Percentiles rank a stretch among this genome's conserved stretches.
Evolutionary conservation across 2,329 filamentous ascomycete genomes (phyloP).

Genomic region (Macrophomina phaseolina): DNA sequence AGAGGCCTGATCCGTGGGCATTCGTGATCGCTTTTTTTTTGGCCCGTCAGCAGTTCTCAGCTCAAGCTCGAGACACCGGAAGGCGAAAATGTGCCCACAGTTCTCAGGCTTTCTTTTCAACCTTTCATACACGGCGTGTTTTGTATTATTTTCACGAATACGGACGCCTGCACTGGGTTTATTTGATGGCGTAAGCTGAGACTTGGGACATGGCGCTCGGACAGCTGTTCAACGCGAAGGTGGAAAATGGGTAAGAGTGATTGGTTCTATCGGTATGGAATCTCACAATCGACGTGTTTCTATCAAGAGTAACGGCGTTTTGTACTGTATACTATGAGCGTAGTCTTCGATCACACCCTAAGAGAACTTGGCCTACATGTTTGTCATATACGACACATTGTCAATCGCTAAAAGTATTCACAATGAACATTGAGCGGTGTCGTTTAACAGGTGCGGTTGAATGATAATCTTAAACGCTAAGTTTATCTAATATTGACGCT

Average conservation of each 20-base stretch:
- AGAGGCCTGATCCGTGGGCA: neutral
- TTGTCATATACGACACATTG: too few species aligned
- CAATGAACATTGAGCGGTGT: neutral
- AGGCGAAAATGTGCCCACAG: neutral
- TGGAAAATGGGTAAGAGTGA: neutral
- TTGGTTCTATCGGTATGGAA: neutral
- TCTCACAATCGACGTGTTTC: neutral
- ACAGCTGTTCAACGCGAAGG: neutral
- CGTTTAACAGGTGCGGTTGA: neutral
- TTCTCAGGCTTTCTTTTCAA: neutral
- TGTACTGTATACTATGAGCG: neutral
- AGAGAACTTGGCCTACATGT: too few species aligned
- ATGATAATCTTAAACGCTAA: neutral
- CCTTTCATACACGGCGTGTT: neutral
- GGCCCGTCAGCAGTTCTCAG: neutral
- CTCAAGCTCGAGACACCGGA: constrained; percentile 11
- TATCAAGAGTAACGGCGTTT: neutral
- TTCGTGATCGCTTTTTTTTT: neutral
- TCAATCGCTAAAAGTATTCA: too few species aligned
- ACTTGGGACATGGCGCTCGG: constrained; percentile 4
- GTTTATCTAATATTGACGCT: neutral
- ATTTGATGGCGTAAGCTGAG: constrained; percentile 3
- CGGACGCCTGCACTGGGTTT: neutral
- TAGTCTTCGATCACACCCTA: neutral
- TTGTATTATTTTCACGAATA: constrained; percentile 13